Evolutionary conservation across 495 filamentous ascomycete genomes (phyloP).

Genomic region (Penicillium longicatenatum): DNA sequence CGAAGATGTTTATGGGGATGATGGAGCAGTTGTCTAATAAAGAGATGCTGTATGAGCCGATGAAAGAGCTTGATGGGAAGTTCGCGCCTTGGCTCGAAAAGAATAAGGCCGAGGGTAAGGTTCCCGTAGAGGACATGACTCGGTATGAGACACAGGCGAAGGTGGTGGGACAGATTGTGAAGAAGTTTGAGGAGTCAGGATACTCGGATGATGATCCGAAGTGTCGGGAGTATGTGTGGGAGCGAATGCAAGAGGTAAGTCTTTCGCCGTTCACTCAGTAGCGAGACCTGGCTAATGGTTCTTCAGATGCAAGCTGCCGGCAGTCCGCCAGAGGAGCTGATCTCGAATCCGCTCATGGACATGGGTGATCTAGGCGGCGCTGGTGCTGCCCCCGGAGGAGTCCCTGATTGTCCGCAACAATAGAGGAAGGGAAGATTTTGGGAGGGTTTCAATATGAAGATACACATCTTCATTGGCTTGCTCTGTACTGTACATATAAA

Average conservation of each 20-base stretch:
- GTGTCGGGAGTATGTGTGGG: conserved; percentile 91
- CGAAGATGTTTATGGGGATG: conserved; percentile 91
- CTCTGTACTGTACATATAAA: conserved; percentile 32
- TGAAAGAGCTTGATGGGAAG: conserved; percentile 93
- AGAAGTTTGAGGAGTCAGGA: conserved; percentile 75
- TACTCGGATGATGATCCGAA: conserved; percentile 80
- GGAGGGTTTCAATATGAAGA: conserved; percentile 1
- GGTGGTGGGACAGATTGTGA: conserved; percentile 85
- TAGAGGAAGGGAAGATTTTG: conserved; percentile 14
- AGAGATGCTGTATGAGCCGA: conserved; percentile 96
- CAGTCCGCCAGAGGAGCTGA: conserved; percentile 83
- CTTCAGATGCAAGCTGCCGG: conserved; percentile 90
- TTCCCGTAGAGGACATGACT: conserved; percentile 67
- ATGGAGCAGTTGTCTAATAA: conserved; percentile 99
- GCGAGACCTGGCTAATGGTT: conserved; percentile 17
- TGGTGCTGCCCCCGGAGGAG: conserved; percentile 23
- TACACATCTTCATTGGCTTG: conserved; percentile 19
- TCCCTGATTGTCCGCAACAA: conserved; percentile 47
- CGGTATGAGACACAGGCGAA: conserved; percentile 79
- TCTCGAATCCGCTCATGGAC: conserved; percentile 66
- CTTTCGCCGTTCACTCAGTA: conserved; percentile 8
- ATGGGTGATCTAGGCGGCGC: conserved; percentile 27
- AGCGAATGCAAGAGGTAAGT: conserved; percentile 93
- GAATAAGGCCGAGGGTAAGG: conserved; percentile 63
- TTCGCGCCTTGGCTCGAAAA: conserved; percentile 86